A percentile compares a stretch with the other conserved stretches of the same genome.
These are phyloP conservation scores for Pyrenochaeta sp. DNA, from an alignment of 2,329 filamentous ascomycete species.

Conservation along the genomic window DNA sequence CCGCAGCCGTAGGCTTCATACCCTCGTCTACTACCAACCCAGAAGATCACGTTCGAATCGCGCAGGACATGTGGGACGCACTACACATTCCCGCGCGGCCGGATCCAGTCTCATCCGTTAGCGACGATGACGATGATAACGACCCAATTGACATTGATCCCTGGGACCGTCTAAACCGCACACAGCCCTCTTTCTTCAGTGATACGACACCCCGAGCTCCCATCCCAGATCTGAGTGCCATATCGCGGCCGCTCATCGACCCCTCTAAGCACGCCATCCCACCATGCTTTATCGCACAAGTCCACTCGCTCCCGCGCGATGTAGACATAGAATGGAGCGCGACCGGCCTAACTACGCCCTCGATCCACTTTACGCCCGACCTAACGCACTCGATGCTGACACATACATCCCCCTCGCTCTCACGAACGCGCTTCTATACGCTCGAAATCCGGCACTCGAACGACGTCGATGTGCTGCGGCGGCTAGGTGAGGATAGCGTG, in stretches of 20 bases:
- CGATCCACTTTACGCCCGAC: not conserved
- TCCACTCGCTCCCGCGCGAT: slow-evolving; percentile 76
- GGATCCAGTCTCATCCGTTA: not conserved
- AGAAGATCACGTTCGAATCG: slow-evolving; percentile 41
- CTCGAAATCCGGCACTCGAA: slow-evolving; percentile 15
- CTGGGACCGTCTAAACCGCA: slow-evolving; percentile 70
- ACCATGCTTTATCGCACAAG: slow-evolving; percentile 76
- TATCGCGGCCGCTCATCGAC: not conserved
- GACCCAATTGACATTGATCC: slow-evolving; percentile 63
- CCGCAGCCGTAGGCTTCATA: slow-evolving; percentile 68
- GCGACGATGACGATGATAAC: slow-evolving; percentile 55
- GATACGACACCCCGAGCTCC: slow-evolving; percentile 45
- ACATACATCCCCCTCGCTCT: not conserved
- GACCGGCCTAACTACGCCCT: slow-evolving; percentile 58
- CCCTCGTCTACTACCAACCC: slow-evolving; percentile 8
- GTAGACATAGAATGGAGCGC: slow-evolving; percentile 87
- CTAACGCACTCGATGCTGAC: not conserved
- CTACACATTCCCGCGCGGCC: slow-evolving; percentile 15
- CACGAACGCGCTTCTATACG: slow-evolving; percentile 17
- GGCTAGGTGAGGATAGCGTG: slow-evolving; percentile 5
- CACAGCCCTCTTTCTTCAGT: slow-evolving; percentile 51
- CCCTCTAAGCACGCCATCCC: slow-evolving; percentile 50
- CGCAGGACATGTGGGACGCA: slow-evolving; percentile 56
- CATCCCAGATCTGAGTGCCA: slow-evolving; percentile 48
- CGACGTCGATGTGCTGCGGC: slow-evolving; percentile 6